Evolutionary conservation across 2,329 filamentous ascomycete species (phyloP), one percentile per base, ranked within the genome.

Genomic region (Phoma sp.): DNA sequence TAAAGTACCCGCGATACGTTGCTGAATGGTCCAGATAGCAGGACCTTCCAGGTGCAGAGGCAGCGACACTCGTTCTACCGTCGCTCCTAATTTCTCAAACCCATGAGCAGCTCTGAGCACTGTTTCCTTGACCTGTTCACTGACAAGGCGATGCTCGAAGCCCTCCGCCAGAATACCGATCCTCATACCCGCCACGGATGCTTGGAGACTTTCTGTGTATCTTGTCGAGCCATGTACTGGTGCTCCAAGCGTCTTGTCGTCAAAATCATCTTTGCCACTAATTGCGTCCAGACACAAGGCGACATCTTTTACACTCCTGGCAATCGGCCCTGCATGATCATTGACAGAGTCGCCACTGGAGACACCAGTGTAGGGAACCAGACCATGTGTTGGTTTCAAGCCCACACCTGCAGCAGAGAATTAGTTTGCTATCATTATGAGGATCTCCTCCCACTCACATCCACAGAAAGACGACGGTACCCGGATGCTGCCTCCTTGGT

Each of bases 291-390:
- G 40, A 33, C 64, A 69, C 3, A 58, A 37, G 7, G 69, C 67
- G 7, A 65, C 57, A 36, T 71, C 63, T 29, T 14, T 57, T 3
- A 71, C 66, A 2, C 51, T 64, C 46, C 62, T 60, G 10, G 66
- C 65, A 29, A 72, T 64, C 7, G 69, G 69, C 10, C 75, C 75
- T 8, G 75, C 66, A 56, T 81, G 77, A 57, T 82, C 80, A 40
- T 77, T 79, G 66, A 37, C 77, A 55, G 22, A 74, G 62, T 29
- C 66, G 9, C 61, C 57, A 35, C 62, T 66, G 4, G 72, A 72
- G 6, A 80, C 78, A 0, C 79, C 80, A 0, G 80, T 82, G 55
- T 82, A 82, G 0, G 80, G 80, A 1, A 83, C 73, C 2, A 83
- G 66, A 0, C 80, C 80, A 62, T 78, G 75, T 0, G 80, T 82